Conservation (phyloP, 129 eudicot genomes). For the Saposhnikovia divaricata region DNA sequence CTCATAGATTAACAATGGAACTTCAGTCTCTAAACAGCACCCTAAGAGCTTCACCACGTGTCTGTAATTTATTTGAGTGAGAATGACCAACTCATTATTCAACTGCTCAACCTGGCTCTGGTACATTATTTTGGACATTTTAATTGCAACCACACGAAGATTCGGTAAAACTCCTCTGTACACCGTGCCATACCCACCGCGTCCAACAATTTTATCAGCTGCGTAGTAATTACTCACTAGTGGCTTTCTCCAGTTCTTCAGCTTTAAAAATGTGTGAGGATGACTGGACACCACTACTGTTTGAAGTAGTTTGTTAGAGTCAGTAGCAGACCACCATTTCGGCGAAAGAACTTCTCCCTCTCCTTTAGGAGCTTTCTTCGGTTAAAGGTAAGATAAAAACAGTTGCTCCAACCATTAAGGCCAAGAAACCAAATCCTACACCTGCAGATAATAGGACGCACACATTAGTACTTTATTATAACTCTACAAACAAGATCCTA, state of each 20-base stretch:
- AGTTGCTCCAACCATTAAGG: not conserved
- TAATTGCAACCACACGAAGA: not conserved
- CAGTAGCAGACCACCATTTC: not conserved
- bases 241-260: not conserved
- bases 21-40: conserved; percentile 4
- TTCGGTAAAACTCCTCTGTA: not conserved
- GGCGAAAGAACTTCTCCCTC: not conserved
- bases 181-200: not conserved
- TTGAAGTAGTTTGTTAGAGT: not conserved
- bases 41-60: not conserved
- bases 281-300: not conserved
- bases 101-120: not conserved
- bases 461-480: not conserved
- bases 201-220: not conserved
- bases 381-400: not conserved
- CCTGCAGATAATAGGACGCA: not conserved
- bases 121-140: not conserved
- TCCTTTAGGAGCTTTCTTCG: not conserved
- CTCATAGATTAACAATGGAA: not conserved
- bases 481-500: not conserved
- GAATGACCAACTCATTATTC: not conserved
- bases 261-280: not conserved
- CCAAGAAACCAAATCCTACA: not conserved
- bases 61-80: not conserved
- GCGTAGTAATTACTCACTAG: not conserved